Evolutionary conservation across 2,329 filamentous ascomycete genomes (phyloP), one percentile per base, ranked within the genome.

Genomic region (Fusarium sp.): DNA sequence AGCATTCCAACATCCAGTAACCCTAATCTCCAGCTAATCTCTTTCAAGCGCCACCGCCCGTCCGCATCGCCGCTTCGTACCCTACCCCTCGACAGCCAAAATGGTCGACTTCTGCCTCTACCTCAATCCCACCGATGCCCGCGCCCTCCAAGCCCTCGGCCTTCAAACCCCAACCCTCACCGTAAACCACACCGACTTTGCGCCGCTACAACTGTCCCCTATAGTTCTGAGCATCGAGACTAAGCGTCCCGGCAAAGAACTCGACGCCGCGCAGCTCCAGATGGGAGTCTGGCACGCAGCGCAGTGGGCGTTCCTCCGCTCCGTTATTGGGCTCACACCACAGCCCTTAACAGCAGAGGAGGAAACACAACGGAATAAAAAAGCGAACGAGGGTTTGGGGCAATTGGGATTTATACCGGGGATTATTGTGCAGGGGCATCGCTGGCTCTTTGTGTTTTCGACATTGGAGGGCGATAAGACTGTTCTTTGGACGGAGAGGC

Each of bases 361-460:
- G 9, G 68, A 69, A 29, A 27, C 58, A 21, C 5, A 10, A 1
- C 51, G 66, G 5, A 46, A 31, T 0, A 11, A 45, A 23, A 66
- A 42, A 1, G 60, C 49, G 3, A 41, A 29, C 3, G 2, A 19
- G 1, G 58, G 37, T 14, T 46, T 73, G 29, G 23, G 10, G 1
- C 31, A 65, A 25, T 25, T 73, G 27, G 48, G 58, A 14, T 75
- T 73, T n/a, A 69, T 76, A 41, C 73, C 73, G 2, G 73, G 68
- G 1, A 66, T 75, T 3, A 75, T 75, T 2, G 61, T 75, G 12
- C 64, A 73, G 14, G 73, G 73, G 1, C 67, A 73, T 25, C 61
- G 67, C 3, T 76, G 73, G 73, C 45, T 66, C 10, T 70, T 76
- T 42, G 72, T 76, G 18, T 60, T 73, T 10, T 74, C 74, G 29